These are phyloP conservation scores for Asterella californica DNA, from an alignment of 225 moss, liverwort and hornwort species.

Conservation along the genomic window DNA sequence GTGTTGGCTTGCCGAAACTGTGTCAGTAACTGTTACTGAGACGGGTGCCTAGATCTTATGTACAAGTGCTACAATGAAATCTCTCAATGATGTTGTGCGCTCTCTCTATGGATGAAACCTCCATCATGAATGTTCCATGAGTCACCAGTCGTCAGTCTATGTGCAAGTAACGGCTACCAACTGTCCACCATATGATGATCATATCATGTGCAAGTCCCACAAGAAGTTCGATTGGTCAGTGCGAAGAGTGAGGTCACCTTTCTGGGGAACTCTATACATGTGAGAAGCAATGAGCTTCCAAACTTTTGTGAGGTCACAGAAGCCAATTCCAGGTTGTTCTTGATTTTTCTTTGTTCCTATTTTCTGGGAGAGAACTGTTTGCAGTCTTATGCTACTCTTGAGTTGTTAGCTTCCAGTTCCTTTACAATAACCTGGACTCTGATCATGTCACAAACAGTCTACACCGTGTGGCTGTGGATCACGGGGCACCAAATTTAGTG, in stretches of 20 bases:
- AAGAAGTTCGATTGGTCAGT: slow-evolving; percentile 20
- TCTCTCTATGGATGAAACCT: slow-evolving; percentile 41
- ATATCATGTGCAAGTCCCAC: slow-evolving; percentile 29
- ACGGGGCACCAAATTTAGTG: slow-evolving; percentile 25
- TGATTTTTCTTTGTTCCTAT: slow-evolving; percentile 12
- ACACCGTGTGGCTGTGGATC: slow-evolving; percentile 8
- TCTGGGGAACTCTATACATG: slow-evolving; percentile 7
- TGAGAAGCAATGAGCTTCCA: slow-evolving; percentile 18
- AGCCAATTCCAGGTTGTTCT: slow-evolving; percentile 13
- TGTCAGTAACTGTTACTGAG: slow-evolving; percentile 30
- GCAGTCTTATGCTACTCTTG: slow-evolving; percentile 12
- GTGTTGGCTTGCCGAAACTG: slow-evolving; percentile 25
- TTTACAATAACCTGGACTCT: slow-evolving; percentile 10
- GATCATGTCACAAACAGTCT: slow-evolving; percentile 10
- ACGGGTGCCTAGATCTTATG: slow-evolving; percentile 34
- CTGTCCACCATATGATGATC: slow-evolving; percentile 31
- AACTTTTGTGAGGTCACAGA: slow-evolving; percentile 23
- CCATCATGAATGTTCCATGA: slow-evolving; percentile 34
- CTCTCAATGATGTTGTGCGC: slow-evolving; percentile 39
- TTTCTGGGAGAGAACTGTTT: slow-evolving; percentile 8
- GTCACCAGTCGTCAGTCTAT: slow-evolving; percentile 24
- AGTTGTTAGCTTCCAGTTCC: slow-evolving; percentile 23
- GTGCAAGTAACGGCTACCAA: slow-evolving; percentile 23
- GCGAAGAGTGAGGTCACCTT: slow-evolving; percentile 10
- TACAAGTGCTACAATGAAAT: slow-evolving; percentile 40